Percentiles rank a stretch among this genome's conserved stretches.
These are phyloP conservation scores for Tuber borchii DNA, from an alignment of 495 filamentous ascomycete genomes.

Conservation along the genomic window DNA sequence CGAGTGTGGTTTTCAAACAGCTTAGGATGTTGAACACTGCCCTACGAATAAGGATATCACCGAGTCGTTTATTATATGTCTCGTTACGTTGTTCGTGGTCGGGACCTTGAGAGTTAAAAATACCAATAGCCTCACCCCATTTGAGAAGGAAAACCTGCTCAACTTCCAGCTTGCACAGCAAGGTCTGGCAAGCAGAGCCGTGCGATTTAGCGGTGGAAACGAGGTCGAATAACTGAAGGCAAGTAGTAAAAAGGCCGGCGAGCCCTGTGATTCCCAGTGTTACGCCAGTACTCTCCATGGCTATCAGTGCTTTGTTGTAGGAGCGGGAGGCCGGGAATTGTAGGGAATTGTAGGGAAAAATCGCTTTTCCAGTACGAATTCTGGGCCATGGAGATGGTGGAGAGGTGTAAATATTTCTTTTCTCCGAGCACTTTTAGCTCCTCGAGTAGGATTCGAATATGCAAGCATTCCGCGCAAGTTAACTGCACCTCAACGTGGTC, in stretches of 20 bases:
- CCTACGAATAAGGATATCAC: background rate
- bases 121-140: slow-evolving; percentile 15
- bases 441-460: slow-evolving; percentile 4
- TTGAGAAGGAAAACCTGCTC: slow-evolving; percentile 13
- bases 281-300: slow-evolving; percentile 9
- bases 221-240: slow-evolving; percentile 7
- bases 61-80: slow-evolving; percentile 1
- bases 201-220: slow-evolving; percentile 1
- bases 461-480: slow-evolving; percentile 1
- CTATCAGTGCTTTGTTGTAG: background rate
- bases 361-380: background rate
- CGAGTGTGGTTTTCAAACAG: slow-evolving; percentile 8
- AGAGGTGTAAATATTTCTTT: slow-evolving; percentile 5
- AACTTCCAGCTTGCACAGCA: slow-evolving; percentile 14
- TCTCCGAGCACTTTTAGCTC: background rate
- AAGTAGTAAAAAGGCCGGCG: slow-evolving; percentile 10
- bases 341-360: background rate
- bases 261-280: slow-evolving; percentile 3
- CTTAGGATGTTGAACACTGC: slow-evolving; percentile 5
- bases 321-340: background rate
- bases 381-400: background rate
- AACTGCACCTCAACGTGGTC: slow-evolving; percentile 5
- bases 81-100: background rate
- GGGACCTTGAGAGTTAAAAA: slow-evolving; percentile 8
- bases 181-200: background rate